Base-by-base conservation (phyloP, 352 stramenopile genomes). In the Phytophthora multivora region DNA sequence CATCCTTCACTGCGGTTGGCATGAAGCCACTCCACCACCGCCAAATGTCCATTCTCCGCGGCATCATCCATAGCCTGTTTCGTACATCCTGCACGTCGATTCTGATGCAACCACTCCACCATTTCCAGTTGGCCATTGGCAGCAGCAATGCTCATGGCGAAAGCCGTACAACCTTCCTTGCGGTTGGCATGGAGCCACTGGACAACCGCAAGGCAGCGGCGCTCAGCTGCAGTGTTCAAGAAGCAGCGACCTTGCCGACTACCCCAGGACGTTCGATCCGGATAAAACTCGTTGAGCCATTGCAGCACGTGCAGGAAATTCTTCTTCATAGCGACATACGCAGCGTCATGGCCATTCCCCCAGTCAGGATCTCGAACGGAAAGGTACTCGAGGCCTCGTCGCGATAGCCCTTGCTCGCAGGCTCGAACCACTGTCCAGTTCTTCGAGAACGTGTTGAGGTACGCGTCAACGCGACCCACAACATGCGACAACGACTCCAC, bases 41-140 rank as follows among this genome's bases (percentile, higher is more conserved):
- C 30, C 8, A 69, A 38, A 26, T 64, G 52, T 4, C 60, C 60
- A 50, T 59, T 63, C 25, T 33, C 47, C 5, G 52, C 60, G 0
- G 45, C 52, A 36, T 58, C 52, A 9, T 68, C 59, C 52, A 68
- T 68, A 9, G 45, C 59, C 15, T 63, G 52, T 23, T 68, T 52
- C 8, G 45, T 58, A 40, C 51, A 57, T 21, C 52, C 46, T 31
- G 57, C 59, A 6, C n/a, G 31, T 38, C 51, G 35, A 31, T 63
- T 62, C 23, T 50, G 18, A 46, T 63, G 42, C 4, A 68, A 26
- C 43, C 38, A 63, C 16, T 56, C 26, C 21, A 63, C 52, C 9
- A 63, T 56, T 26, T 39, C 41, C 5, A 66, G 35, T n/a, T 55
- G 19, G 3, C 59, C 59, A 36, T 61, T 43, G 12, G 51, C 15